Conservation (phyloP, 257 asterid species). For the Voacanga thouarsii region DNA sequence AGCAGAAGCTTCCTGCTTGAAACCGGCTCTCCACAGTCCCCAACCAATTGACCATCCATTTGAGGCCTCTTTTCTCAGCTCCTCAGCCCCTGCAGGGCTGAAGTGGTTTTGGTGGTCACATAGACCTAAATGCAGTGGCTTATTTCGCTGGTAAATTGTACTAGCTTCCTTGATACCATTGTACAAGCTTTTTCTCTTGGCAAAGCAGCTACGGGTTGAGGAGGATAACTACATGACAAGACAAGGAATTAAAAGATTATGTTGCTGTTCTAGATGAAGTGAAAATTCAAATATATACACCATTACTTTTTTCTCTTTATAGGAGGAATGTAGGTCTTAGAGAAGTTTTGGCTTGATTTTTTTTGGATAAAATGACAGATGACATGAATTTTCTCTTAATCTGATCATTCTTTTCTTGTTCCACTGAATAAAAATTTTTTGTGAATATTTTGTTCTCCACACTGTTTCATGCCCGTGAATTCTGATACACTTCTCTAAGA, state of each 20-base stretch:
- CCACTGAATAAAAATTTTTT: background rate
- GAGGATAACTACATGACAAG: background rate
- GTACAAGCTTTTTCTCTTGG: background rate
- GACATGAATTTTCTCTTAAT: background rate
- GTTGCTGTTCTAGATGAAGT: background rate
- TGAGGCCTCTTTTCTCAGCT: conserved; percentile 19
- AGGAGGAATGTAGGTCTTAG: background rate
- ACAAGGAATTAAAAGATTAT: background rate
- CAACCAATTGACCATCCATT: conserved; percentile 43
- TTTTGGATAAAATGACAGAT: background rate
- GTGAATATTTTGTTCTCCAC: background rate
- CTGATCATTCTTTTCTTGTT: background rate
- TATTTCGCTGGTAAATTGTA: background rate
- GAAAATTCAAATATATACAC: background rate
- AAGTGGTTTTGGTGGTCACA: background rate
- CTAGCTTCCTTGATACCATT: background rate
- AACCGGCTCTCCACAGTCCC: conserved; percentile 71
- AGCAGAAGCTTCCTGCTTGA: conserved; percentile 77
- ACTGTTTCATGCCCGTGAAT: background rate
- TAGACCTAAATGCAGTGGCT: background rate
- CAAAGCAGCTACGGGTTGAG: conserved; percentile 1
- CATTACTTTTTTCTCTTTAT: background rate
- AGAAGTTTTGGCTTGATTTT: background rate
- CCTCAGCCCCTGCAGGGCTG: background rate
- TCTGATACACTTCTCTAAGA: background rate